A percentile compares a stretch with the other conserved stretches of the same genome.
phyloP scores from a whole-genome alignment of 2,329 filamentous ascomycete species.

The Capronia americana region DNA sequence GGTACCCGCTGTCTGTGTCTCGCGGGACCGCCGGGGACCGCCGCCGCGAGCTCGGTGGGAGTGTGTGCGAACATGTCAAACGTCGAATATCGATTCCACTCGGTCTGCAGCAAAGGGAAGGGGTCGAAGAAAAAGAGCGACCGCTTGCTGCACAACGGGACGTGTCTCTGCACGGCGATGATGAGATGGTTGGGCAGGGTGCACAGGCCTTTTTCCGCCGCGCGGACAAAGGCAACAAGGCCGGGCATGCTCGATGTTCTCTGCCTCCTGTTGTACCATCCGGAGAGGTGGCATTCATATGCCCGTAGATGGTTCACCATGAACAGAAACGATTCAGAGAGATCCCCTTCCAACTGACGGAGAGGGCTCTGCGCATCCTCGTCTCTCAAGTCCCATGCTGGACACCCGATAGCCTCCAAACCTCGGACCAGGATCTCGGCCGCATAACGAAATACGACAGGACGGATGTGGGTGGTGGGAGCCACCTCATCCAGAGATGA shows the following conservation, averaged over 20 bases:
- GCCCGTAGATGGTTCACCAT: background rate
- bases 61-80: background rate
- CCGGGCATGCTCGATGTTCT: background rate
- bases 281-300: conserved; percentile 3
- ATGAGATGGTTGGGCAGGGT: background rate
- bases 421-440: background rate
- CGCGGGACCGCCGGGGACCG: background rate
- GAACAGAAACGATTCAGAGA: background rate
- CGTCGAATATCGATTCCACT: background rate
- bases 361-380: background rate
- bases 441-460: background rate
- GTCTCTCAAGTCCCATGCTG: background rate
- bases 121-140: background rate
- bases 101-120: background rate
- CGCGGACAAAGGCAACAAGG: background rate
- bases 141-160: background rate
- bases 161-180: background rate
- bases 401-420: background rate
- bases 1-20: background rate
- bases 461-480: background rate
- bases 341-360: background rate
- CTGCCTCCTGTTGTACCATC: background rate
- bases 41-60: background rate
- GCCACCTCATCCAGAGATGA: background rate
- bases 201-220: background rate